These are phyloP conservation scores for Cordyceps tenuipes DNA, from an alignment of 2,329 filamentous ascomycete genomes.

Conservation along the genomic window DNA sequence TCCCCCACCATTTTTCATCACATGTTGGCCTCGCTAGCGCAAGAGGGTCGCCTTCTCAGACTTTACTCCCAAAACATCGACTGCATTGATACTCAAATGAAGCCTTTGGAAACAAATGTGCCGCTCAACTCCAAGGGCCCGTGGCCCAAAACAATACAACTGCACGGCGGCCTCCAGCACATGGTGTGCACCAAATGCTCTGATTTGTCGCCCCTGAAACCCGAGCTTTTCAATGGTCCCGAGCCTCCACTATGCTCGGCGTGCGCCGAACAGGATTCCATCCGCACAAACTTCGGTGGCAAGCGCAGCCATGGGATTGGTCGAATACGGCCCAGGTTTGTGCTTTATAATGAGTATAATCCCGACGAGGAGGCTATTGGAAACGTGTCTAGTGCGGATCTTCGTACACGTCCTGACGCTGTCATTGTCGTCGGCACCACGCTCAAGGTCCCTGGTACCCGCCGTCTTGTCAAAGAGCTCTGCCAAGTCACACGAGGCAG, in stretches of 20 bases:
- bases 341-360: conserved; percentile 95
- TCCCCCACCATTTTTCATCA: conserved; percentile 87
- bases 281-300: conserved; percentile 66
- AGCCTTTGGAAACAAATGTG: conserved; percentile 70
- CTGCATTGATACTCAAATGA: conserved; percentile 78
- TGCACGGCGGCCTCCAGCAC: conserved; percentile 87
- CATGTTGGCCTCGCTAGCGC: conserved; percentile 79
- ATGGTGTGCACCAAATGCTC: conserved; percentile 97
- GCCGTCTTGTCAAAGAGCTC: conserved; percentile 82
- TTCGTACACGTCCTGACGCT: conserved; percentile 79
- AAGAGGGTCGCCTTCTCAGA: conserved; percentile 78
- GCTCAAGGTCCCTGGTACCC: conserved; percentile 87
- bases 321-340: conserved; percentile 81
- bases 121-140: conserved; percentile 76
- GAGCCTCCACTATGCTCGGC: conserved; percentile 70
- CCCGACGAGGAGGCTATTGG: conserved; percentile 95
- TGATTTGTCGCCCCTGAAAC: conserved; percentile 66
- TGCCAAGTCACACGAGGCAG: conserved; percentile 78
- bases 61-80: conserved; percentile 97
- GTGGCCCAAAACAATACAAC: conserved; percentile 88
- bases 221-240: conserved; percentile 73
- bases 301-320: conserved; percentile 93
- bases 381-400: conserved; percentile 76
- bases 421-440: conserved; percentile 93
- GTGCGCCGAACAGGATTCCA: conserved; percentile 66